A percentile compares a stretch with the other conserved stretches of the same genome.
These are phyloP conservation scores for Syzygium aqueum DNA, from an alignment of 345 rosid genomes.

Conservation along the genomic window DNA sequence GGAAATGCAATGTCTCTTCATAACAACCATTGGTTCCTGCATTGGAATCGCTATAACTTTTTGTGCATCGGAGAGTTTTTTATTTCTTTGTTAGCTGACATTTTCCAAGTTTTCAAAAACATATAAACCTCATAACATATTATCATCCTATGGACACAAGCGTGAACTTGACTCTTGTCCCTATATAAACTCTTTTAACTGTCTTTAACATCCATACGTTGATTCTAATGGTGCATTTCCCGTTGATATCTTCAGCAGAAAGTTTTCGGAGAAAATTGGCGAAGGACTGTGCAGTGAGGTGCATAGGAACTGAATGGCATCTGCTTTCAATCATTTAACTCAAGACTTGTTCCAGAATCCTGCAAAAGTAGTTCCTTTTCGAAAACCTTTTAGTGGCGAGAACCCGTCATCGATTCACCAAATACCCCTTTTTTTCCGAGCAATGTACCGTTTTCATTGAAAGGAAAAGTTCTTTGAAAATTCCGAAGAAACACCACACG, in stretches of 20 bases:
- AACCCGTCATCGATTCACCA: not conserved
- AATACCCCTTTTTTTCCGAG: not conserved
- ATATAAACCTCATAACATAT: not conserved
- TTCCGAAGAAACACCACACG: not conserved
- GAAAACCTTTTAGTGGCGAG: not conserved
- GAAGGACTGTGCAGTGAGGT: no score
- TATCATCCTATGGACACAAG: no score
- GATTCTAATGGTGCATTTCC: no score
- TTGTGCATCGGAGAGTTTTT: not conserved
- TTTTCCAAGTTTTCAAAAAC: not conserved
- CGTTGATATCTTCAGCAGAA: no score
- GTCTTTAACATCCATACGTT: no score
- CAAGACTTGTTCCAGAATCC: not conserved
- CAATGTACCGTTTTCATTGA: not conserved
- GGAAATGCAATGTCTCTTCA: not conserved
- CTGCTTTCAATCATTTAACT: not conserved
- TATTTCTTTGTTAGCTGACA: not conserved
- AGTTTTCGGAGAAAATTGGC: no score
- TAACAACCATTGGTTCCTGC: not conserved
- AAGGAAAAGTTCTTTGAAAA: not conserved
- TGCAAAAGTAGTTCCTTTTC: not conserved
- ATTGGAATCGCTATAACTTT: not conserved
- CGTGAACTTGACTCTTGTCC: no score
- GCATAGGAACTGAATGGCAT: no score
- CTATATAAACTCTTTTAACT: no score